These are phyloP conservation scores for Malus orientalis DNA, from an alignment of 306 rosid genomes.

Conservation along the genomic window DNA sequence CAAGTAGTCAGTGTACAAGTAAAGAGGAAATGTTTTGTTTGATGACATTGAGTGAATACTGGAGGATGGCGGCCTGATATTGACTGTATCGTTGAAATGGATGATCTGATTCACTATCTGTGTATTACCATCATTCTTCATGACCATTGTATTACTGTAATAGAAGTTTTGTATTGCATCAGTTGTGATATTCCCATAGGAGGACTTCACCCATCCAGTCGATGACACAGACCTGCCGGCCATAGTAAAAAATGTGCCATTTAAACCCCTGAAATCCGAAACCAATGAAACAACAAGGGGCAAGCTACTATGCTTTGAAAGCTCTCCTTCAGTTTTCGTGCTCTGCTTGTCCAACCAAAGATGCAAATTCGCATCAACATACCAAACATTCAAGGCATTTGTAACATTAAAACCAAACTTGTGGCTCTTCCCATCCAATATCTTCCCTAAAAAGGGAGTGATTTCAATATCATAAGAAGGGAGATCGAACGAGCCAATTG, in stretches of 20 bases:
- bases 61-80: constrained; percentile 25
- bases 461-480: constrained; percentile 84
- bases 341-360: constrained; percentile 69
- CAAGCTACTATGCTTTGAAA: constrained; percentile 24
- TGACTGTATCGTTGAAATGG: constrained; percentile 35
- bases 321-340: constrained; percentile 44
- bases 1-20: constrained; percentile 24
- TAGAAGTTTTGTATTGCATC: constrained; percentile 39
- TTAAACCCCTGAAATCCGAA: constrained; percentile 45
- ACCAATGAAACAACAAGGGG: constrained; percentile 42
- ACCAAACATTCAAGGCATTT: constrained; percentile 85
- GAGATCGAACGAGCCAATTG: constrained; percentile 72
- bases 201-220: constrained; percentile 69
- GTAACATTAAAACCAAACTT: constrained; percentile 63
- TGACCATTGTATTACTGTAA: constrained; percentile 47
- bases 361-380: constrained; percentile 85
- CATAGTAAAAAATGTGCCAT: constrained; percentile 58
- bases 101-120: constrained; percentile 60
- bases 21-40: constrained; percentile 36
- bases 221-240: constrained; percentile 48
- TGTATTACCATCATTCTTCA: constrained; percentile 39
- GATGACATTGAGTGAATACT: constrained; percentile 23
- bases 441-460: constrained; percentile 63
- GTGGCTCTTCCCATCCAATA: constrained; percentile 63
- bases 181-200: constrained; percentile 62